Conservation (phyloP, 805 yeast species). For the Komagataella kurtzmanii region DNA sequence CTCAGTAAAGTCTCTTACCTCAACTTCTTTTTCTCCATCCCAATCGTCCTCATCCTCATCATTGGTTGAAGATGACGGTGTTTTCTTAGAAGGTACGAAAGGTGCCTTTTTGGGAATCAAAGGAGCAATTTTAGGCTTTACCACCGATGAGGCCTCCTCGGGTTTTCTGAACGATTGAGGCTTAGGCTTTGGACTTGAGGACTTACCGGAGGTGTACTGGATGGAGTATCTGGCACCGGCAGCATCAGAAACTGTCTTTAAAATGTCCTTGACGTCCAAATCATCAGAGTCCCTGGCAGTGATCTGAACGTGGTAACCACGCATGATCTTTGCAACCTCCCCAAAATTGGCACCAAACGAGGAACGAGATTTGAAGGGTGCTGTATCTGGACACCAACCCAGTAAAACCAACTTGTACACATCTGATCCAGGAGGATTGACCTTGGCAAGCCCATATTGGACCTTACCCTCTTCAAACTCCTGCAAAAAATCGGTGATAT, state of each 20-base stretch:
- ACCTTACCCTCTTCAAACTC: conserved; percentile 79
- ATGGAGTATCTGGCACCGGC: conserved; percentile 92
- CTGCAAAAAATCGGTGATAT: conserved; percentile 63
- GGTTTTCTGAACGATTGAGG: conserved; percentile 24
- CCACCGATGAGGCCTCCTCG: conserved; percentile 5
- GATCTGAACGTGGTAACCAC: conserved; percentile 89
- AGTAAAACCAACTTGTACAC: conserved; percentile 72
- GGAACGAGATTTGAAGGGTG: conserved; percentile 65
- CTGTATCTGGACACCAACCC: conserved; percentile 97
- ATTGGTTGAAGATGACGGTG: conserved; percentile 3
- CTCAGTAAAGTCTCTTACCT: conserved; percentile 36
- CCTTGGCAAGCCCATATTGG: conserved; percentile 83
- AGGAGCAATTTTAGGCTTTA: conserved; percentile 20
- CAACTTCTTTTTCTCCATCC: conserved; percentile 52
- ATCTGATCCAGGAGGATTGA: conserved; percentile 84
- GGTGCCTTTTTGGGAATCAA: conserved; percentile 6
- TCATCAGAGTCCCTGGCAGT: conserved; percentile 95
- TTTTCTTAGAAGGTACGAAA: conserved; percentile 1
- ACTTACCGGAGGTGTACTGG: conserved; percentile 21
- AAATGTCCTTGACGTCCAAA: conserved; percentile 62
- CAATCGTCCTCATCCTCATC: conserved; percentile 45
- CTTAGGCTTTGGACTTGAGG: conserved; percentile 9
- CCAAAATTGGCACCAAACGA: conserved; percentile 71
- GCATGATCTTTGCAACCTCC: conserved; percentile 53
- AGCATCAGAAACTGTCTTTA: conserved; percentile 72